Evolutionary conservation across 192 early-diverging fungal species (phyloP).

Genomic region (Entomortierella chlamydospora): DNA sequence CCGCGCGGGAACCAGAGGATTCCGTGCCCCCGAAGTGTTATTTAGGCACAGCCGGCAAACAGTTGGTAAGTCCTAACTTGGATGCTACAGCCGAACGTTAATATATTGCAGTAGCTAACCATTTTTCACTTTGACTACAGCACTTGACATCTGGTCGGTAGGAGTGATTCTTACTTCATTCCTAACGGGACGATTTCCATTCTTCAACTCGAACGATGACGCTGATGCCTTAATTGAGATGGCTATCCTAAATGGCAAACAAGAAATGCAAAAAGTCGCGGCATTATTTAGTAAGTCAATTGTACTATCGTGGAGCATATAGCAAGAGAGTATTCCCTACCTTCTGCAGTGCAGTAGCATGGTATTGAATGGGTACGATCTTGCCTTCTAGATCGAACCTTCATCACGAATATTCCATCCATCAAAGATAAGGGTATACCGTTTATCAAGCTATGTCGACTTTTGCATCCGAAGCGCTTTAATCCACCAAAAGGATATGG

Average conservation of each 20-base stretch:
- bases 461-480: slow-evolving; percentile 53
- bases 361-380: neutral
- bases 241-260: slow-evolving; percentile 79
- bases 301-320: neutral
- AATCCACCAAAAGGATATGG: slow-evolving; percentile 19
- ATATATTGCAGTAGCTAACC: neutral
- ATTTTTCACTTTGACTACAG: slow-evolving; percentile 28
- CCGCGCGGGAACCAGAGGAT: slow-evolving; percentile 93
- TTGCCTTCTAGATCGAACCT: slow-evolving; percentile 61
- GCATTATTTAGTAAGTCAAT: slow-evolving; percentile 65
- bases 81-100: neutral
- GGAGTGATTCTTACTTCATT: slow-evolving; percentile 89
- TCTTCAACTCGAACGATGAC: slow-evolving; percentile 91
- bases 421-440: slow-evolving; percentile 38
- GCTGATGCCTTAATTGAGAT: slow-evolving; percentile 89
- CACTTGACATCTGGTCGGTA: slow-evolving; percentile 93
- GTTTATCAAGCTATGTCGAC: slow-evolving; percentile 54
- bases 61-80: slow-evolving; percentile 59
- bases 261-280: slow-evolving; percentile 80
- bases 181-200: slow-evolving; percentile 86
- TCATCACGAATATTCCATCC: slow-evolving; percentile 64
- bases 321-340: neutral
- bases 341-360: neutral
- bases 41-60: slow-evolving; percentile 85
- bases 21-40: slow-evolving; percentile 93